A percentile compares a stretch with the other conserved stretches of the same genome.
Conservation (phyloP, 768 basidiomycete species). For the Punctularia strigosozonata region DNA sequence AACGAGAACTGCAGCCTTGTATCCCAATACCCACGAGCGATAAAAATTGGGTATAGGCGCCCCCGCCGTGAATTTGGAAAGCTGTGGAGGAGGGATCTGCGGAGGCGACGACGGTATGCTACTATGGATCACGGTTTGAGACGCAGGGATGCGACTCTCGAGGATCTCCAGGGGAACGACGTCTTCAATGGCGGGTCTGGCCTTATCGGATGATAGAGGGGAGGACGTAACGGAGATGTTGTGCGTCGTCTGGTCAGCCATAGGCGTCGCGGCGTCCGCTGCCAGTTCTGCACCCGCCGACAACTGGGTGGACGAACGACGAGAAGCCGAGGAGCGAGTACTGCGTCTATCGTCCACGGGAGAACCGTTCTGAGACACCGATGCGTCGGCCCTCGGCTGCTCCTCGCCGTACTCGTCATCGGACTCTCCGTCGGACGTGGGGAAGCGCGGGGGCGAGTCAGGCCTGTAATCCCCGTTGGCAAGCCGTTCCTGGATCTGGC, state of each 20-base stretch:
- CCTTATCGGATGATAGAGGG: conserved; percentile 15
- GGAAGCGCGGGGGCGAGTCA: conserved; percentile 49
- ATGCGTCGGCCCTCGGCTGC: too few relatives aligned
- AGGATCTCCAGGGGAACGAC: conserved; percentile 58
- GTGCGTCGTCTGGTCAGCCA: neutral
- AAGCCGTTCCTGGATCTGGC: conserved; percentile 55
- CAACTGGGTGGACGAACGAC: too few relatives aligned
- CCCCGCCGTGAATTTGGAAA: neutral
- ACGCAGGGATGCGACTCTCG: conserved; percentile 46
- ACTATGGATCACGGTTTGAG: too few relatives aligned
- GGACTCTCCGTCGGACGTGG: conserved; percentile 32
- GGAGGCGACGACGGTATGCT: conserved; percentile 22
- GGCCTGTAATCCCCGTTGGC: conserved; percentile 51
- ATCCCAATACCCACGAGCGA: conserved; percentile 61
- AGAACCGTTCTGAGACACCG: too few relatives aligned
- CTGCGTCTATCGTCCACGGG: too few relatives aligned
- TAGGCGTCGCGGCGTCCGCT: neutral
- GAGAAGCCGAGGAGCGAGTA: too few relatives aligned
- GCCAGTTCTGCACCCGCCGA: conserved; percentile 16
- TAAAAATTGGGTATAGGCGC: conserved; percentile 26
- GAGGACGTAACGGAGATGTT: neutral
- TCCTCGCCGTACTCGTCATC: conserved; percentile 23
- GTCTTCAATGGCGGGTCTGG: conserved; percentile 45
- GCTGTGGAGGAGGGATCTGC: conserved; percentile 12
- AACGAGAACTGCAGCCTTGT: conserved; percentile 51